These are phyloP conservation scores for Fusarium beomiforme DNA, from an alignment of 2,329 filamentous ascomycete species.

Conservation along the genomic window DNA sequence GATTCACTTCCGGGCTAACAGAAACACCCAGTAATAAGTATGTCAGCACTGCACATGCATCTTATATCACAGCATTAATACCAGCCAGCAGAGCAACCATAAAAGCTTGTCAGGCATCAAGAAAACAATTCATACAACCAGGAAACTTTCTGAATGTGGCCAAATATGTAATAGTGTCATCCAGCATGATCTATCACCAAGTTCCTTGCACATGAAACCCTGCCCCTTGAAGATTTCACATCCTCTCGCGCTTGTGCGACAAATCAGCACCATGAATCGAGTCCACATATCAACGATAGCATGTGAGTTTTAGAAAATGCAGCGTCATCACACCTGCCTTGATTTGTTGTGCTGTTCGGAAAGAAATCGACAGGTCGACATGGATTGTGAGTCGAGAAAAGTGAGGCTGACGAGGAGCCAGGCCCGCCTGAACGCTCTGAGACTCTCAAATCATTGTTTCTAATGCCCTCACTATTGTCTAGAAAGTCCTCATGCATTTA, in stretches of 20 bases:
- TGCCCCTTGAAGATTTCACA: slow-evolving; percentile 11
- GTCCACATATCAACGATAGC: not conserved
- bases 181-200: slow-evolving; percentile 4
- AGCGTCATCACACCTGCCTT: not conserved
- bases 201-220: slow-evolving; percentile 5
- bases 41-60: not conserved
- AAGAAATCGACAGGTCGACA: not conserved
- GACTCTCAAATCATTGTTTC: not conserved
- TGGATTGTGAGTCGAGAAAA: not conserved
- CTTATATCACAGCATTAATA: not conserved
- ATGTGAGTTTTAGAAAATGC: slow-evolving; percentile 3
- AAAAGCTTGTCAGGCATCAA: not conserved
- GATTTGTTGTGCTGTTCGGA: not conserved
- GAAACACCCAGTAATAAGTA: not conserved
- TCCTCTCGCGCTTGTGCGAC: slow-evolving; percentile 5
- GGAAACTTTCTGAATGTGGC: not conserved
- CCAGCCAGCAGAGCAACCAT: not conserved
- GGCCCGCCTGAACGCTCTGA: not conserved
- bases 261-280: not conserved
- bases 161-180: not conserved
- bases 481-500: not conserved
- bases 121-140: not conserved
- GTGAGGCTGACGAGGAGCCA: slow-evolving; percentile 24
- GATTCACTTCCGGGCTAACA: not conserved
- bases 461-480: not conserved